Conservation (phyloP, 805 yeast species). For the Myxozyma sirexii region DNA sequence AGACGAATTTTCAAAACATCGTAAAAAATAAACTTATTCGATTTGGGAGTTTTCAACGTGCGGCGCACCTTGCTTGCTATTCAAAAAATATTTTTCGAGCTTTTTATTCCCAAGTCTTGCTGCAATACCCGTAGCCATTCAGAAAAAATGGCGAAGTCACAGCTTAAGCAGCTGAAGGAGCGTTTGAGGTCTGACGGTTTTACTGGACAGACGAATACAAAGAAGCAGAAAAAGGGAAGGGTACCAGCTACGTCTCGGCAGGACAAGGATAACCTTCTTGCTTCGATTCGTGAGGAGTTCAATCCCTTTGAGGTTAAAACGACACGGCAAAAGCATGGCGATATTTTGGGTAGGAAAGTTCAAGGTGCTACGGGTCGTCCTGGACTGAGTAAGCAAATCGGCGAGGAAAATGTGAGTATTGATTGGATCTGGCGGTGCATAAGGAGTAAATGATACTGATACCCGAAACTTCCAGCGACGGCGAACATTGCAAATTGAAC, state of each 20-base stretch:
- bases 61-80: not conserved
- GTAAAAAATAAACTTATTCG: not conserved
- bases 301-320: conserved; percentile 85
- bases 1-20: too few relatives aligned
- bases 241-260: conserved; percentile 55
- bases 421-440: not conserved
- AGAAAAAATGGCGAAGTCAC: conserved; percentile 75
- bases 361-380: conserved; percentile 66
- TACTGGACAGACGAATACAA: conserved; percentile 77
- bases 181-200: conserved; percentile 76
- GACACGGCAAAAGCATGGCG: conserved; percentile 60
- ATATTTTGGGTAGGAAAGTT: conserved; percentile 49
- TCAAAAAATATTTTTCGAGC: not conserved
- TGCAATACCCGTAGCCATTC: not conserved
- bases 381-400: conserved; percentile 66
- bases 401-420: conserved; percentile 52
- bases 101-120: not conserved
- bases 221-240: conserved; percentile 52
- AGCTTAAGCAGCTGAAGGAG: conserved; percentile 78
- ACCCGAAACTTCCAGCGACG: conserved; percentile 47
- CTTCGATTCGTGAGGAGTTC: conserved; percentile 75
- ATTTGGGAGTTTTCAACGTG: conserved; percentile 6
- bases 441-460: not conserved
- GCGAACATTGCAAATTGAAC: conserved; percentile 65
- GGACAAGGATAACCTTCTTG: conserved; percentile 60